Base-by-base conservation (phyloP, 768 basidiomycete species). In the Lentinula guzmanii region DNA sequence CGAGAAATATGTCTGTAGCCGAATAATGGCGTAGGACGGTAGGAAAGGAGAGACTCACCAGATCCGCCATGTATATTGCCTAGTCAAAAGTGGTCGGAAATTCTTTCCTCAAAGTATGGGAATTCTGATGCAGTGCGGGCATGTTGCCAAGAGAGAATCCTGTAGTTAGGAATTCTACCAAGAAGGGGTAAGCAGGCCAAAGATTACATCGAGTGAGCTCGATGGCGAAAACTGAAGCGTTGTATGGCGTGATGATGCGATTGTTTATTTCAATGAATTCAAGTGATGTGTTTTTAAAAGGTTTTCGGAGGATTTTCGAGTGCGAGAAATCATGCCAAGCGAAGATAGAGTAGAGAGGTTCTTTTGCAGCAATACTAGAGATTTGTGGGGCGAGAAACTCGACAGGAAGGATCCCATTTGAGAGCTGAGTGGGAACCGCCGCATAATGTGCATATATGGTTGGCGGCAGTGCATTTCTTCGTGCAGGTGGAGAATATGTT, bases 61-160 rank as follows among this genome's bases (percentile, higher is more conserved):
- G 48, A 35, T 68, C 50, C 0, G 63, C 65, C 5, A 64, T 58
- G 33, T 58, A 11, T 4, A 64, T 16, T 1, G 64, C 61, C 5
- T 53, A 41, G 45, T 55, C 63, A 37, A 65, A 66, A 31, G 43
- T 39, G 2, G 69, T 68, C 0, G 65, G 65, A 48, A 65, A 67
- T 21, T 65, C 51, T 1, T 58, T 59, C 15, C 62, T 66, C 11
- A 65, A 61, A 9, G 65, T 55, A 39, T 61, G 52, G 6, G 61
- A 18, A 34, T 8, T 57, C 6, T 57, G 15, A 21, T 11, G n/a
- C 4, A 57, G 24, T 6, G n/a, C 10, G 65, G 62, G 1, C 70
- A 45, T 1, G 71, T 79, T 0, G 72, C 72, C 24, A 24, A 24
- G 24, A 24, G 24, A 24, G 24, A 24, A 24, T 24, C 24, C 24